Evolutionary conservation across 2,329 filamentous ascomycete species (phyloP).

Genomic region (Cordyceps pruinosa): DNA sequence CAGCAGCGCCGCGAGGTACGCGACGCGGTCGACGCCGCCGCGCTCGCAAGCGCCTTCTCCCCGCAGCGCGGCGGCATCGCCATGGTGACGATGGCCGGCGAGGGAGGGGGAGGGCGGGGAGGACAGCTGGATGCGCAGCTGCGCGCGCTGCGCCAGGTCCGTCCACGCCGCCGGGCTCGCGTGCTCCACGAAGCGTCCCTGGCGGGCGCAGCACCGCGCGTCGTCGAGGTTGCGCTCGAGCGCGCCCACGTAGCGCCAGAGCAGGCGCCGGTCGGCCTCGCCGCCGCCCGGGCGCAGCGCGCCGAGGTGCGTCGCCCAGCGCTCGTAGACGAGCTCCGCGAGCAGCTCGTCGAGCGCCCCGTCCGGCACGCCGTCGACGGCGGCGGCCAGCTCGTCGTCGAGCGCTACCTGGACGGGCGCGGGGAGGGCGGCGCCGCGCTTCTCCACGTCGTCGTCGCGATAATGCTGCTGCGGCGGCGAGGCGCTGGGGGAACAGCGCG

Average conservation of each 20-base stretch:
- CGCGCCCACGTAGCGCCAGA: slow-evolving; percentile 18
- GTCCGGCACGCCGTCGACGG: not conserved
- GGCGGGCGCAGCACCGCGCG: slow-evolving; percentile 13
- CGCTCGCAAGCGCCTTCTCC: slow-evolving; percentile 28
- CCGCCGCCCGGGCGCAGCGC: slow-evolving; percentile 14
- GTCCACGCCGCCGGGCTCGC: not conserved
- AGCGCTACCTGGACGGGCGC: not conserved
- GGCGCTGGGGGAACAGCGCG: not conserved
- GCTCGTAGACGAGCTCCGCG: slow-evolving; percentile 13
- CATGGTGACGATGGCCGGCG: slow-evolving; percentile 1
- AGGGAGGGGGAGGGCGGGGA: not conserved
- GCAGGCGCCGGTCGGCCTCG: slow-evolving; percentile 9
- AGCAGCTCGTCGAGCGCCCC: slow-evolving; percentile 6
- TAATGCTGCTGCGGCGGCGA: not conserved
- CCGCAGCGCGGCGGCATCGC: not conserved
- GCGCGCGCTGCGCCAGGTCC: not conserved
- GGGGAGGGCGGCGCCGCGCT: too few relatives aligned
- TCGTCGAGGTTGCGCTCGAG: slow-evolving; percentile 23
- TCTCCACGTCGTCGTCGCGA: not conserved
- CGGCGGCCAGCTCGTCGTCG: slow-evolving; percentile 1
- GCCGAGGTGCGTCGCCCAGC: slow-evolving; percentile 21
- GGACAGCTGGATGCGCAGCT: slow-evolving; percentile 14
- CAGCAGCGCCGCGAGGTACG: slow-evolving; percentile 43
- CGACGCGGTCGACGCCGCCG: slow-evolving; percentile 38
- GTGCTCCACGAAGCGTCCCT: slow-evolving; percentile 8